These are phyloP conservation scores for Astragalus glycyphyllos DNA, from an alignment of 306 rosid species.

Conservation along the genomic window DNA sequence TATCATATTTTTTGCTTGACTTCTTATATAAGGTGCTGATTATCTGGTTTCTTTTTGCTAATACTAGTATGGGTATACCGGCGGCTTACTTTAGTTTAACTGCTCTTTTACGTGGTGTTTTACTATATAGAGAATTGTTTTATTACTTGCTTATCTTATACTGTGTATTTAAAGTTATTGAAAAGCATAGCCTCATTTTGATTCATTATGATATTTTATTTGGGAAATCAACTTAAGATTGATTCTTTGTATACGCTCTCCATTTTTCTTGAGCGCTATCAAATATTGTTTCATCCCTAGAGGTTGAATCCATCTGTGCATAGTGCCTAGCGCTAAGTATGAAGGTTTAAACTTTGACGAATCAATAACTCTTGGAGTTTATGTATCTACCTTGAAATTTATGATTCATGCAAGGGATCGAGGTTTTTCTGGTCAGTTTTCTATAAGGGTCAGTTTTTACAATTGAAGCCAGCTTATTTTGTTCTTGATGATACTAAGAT, in stretches of 20 bases:
- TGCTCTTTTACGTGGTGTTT: neutral
- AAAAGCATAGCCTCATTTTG: constrained; percentile 32
- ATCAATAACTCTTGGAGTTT: constrained; percentile 20
- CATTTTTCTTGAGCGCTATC: constrained; percentile 13
- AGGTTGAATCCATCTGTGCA: constrained; percentile 1
- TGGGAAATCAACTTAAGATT: constrained; percentile 21
- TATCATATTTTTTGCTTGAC: neutral
- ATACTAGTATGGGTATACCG: neutral
- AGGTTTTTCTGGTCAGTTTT: constrained; percentile 23
- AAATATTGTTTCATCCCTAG: constrained; percentile 19
- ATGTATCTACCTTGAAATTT: constrained; percentile 28
- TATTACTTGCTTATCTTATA: constrained; percentile 17
- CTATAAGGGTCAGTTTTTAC: neutral
- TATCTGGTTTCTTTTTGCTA: constrained; percentile 16
- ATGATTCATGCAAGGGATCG: constrained; percentile 31
- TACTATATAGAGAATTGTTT: neutral
- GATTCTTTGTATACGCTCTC: neutral
- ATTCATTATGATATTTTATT: constrained; percentile 32
- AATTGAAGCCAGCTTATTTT: constrained; percentile 34
- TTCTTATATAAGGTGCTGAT: neutral
- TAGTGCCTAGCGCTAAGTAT: constrained; percentile 30
- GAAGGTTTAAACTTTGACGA: constrained; percentile 10
- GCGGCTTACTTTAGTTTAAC: neutral
- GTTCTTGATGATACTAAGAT: neutral
- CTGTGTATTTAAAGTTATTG: constrained; percentile 6